Evolutionary conservation across 2,329 filamentous ascomycete genomes (phyloP), one percentile per base, ranked within the genome.

Genomic region (Alternaria metachromatica): DNA sequence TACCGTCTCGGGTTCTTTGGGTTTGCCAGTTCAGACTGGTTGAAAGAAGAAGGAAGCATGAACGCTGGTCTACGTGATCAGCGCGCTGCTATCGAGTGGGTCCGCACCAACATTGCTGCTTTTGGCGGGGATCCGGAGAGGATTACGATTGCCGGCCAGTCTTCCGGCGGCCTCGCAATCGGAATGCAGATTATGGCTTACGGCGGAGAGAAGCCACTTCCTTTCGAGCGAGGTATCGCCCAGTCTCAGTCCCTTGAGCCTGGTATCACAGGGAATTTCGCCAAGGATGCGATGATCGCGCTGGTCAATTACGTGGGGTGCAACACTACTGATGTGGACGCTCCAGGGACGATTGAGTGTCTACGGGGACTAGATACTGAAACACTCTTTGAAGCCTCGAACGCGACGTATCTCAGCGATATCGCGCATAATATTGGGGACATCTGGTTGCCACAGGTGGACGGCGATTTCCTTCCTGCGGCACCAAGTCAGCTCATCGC

Each of bases 241-340:
- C 70, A 85, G 64, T 80, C 77, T 12, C 83, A 85, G 63, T 80
- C 81, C 1, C 80, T 87, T 3, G 87, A 87, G 70, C 84, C 84
- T 2, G 85, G 84, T 3, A 85, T 78, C 15, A 77, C 76, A 2
- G 73, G 81, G 1, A 84, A 83, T 63, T 84, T 85, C 67, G 85
- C 83, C 6, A 79, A 81, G 51, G 74, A 85, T 56, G 84, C 84
- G 9, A 84, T 86, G 78, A 65, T 72, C 10, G 76, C 75, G 2
- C 62, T 87, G 25, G 81, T 82, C 4, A 76, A 82, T 20, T 68
- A 77, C 7, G 77, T 84, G 4, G 81, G 80, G 3, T 87, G 86
- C 74, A 82, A 82, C 70, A 70, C 66, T 1, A 69, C 65, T 2
- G 55, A 64, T 23, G 63, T 84, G 3, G 79, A 86, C 55, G 82